Percentiles rank a stretch among this genome's conserved stretches.
phyloP scores from a whole-genome alignment of 768 basidiomycete species.

The Boletellus emodensis region DNA sequence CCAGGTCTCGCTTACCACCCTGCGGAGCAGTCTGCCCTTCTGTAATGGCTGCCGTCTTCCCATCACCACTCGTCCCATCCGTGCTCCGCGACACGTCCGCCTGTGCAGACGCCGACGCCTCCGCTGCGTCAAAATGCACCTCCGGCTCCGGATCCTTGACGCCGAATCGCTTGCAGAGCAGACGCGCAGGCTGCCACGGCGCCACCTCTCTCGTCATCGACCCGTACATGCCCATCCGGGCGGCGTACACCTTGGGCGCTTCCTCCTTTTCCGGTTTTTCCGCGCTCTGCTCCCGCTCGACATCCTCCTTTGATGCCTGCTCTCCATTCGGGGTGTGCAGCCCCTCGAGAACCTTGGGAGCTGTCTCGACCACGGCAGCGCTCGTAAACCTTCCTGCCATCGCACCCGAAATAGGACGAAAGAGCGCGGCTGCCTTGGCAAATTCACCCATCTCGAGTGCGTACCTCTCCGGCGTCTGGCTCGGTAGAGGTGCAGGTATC shows the following conservation, averaged over 20 bases:
- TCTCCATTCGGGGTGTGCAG: conserved; percentile 55
- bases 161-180: conserved; percentile 92
- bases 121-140: conserved; percentile 31
- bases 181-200: conserved; percentile 75
- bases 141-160: conserved; percentile 83
- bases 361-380: conserved; percentile 66
- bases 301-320: conserved; percentile 30
- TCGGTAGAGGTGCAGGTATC: conserved; percentile 49
- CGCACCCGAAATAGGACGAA: conserved; percentile 86
- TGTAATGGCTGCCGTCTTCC: background rate
- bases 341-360: conserved; percentile 61
- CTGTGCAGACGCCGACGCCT: conserved; percentile 20
- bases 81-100: conserved; percentile 10
- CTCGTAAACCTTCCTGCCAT: conserved; percentile 95
- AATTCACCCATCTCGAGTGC: conserved; percentile 84
- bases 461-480: conserved; percentile 64
- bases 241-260: conserved; percentile 78
- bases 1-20: conserved; percentile 52
- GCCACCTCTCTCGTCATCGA: conserved; percentile 71
- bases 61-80: conserved; percentile 1
- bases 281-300: conserved; percentile 40
- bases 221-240: conserved; percentile 86
- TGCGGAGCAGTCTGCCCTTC: background rate
- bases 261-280: conserved; percentile 50
- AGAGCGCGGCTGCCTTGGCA: conserved; percentile 80